Evolutionary conservation across 768 basidiomycete species (phyloP).

Genomic region (Megacollybia marginata): DNA sequence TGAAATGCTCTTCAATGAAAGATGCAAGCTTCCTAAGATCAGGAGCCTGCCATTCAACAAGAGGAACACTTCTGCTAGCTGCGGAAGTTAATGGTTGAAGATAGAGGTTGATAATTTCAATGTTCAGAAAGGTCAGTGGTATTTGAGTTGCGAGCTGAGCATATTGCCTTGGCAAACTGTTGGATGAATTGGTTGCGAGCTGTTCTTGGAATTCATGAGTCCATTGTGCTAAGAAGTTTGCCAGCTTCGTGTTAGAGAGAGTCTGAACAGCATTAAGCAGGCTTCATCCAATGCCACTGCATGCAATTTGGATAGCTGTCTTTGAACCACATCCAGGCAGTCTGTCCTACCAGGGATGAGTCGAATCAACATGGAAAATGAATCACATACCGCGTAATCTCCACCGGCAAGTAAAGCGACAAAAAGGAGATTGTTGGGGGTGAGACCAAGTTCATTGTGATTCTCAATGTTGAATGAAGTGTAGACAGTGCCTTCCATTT

Average conservation of each 20-base stretch:
- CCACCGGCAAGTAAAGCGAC: conserved; percentile 34
- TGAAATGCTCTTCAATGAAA: background rate
- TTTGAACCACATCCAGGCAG: conserved; percentile 16
- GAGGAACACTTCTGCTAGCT: background rate
- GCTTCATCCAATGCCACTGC: conserved; percentile 25
- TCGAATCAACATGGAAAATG: background rate
- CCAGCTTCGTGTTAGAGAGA: conserved; percentile 1
- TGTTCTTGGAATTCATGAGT: conserved; percentile 12
- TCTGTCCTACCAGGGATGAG: conserved; percentile 1
- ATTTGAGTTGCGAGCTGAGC: conserved; percentile 18
- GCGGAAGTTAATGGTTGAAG: conserved; percentile 22
- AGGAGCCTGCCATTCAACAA: background rate
- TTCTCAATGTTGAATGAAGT: conserved; percentile 15
- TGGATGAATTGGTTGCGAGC: conserved; percentile 16
- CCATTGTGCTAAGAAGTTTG: conserved; percentile 16
- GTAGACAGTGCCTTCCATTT: conserved; percentile 32
- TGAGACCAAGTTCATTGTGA: conserved; percentile 14
- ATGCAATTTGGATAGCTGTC: conserved; percentile 27
- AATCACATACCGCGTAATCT: conserved; percentile 30
- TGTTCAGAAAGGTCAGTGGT: conserved; percentile 21
- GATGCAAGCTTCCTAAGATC: background rate
- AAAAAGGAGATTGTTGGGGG: conserved; percentile 24
- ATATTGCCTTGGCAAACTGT: conserved; percentile 14
- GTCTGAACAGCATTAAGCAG: conserved; percentile 18
- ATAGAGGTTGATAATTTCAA: conserved; percentile 29